Base-by-base conservation (phyloP, 164 flowering plant genomes). In the Sextonia rubra region DNA sequence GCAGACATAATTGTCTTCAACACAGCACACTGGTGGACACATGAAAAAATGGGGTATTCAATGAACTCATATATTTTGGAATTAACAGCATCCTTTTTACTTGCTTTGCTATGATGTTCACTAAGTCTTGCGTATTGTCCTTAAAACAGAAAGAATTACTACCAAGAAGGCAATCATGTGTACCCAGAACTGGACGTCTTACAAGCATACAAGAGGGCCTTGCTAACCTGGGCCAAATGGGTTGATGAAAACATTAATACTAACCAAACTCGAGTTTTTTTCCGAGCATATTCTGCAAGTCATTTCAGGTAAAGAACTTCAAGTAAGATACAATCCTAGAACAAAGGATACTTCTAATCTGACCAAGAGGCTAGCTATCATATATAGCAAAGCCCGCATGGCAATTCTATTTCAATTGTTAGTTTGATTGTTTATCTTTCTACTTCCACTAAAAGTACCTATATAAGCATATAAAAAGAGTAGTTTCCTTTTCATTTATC, bases 11-110 rank as follows among this genome's bases (percentile, higher is more conserved):
- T 86, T 9, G 32, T 86, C 32, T 86, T 85, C 83, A 86, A 87
- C 76, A 83, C 87, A 0, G 90, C 86, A 9, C 87, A 86, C 60
- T 86, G 90, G 90, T 86, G 90, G 90, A 86, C 86, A 71, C 87
- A 87, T 73, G 86, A 83, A 32, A 88, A 85, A 71, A 88, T 85
- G 15, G 89, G 89, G 91, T 87, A 78, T n/a, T 11, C n/a, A 55
- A 24, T 48, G 55, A 48, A 24, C 20, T 11, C 56, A 12, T 26
- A 9, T 2, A 15, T 64, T 20, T 27, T 64, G 8, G 11, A 64
- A 17, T 22, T 61, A 24, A 61, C 7, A 61, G 18, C 26, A 24
- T 5, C 44, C n/a, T 15, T 14, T 64, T 15, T 64, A 5, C 4
- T 8, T 12, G 3, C 26, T 14, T 26, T 29, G 47, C 67, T 64